Percentiles rank a stretch among this genome's conserved stretches.
These are phyloP conservation scores for Postia placenta DNA, from an alignment of 768 basidiomycete species.

Conservation along the genomic window DNA sequence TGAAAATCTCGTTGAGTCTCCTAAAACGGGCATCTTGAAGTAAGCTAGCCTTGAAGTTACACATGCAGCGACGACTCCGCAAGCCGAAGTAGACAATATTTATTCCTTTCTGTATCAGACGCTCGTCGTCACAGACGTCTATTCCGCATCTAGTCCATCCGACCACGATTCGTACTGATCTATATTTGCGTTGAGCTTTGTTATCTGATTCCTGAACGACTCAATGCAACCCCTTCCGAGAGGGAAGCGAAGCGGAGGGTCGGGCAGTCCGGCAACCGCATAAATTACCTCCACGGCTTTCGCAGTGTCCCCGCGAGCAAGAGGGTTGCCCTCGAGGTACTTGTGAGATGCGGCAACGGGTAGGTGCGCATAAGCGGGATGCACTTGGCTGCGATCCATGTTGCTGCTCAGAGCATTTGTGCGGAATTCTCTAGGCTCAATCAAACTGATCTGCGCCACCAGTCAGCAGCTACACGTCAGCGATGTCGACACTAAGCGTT, in stretches of 20 bases:
- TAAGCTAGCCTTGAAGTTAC: too few relatives aligned
- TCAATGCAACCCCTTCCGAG: slow-evolving; percentile 10
- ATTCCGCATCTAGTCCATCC: neutral
- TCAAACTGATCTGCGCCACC: slow-evolving; percentile 8
- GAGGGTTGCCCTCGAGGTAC: neutral
- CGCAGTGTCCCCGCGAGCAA: slow-evolving; percentile 8
- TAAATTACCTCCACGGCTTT: slow-evolving; percentile 3
- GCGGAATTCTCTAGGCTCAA: slow-evolving; percentile 17
- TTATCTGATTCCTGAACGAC: neutral
- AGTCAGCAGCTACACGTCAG: neutral
- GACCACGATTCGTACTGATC: slow-evolving; percentile 17
- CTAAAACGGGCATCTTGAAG: too few relatives aligned
- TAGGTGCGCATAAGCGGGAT: slow-evolving; percentile 1
- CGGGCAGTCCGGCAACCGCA: slow-evolving; percentile 7
- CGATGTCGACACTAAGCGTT: neutral
- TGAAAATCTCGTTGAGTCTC: too few relatives aligned
- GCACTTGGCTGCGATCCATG: slow-evolving; percentile 2
- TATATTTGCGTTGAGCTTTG: slow-evolving; percentile 2
- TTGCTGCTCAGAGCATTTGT: slow-evolving; percentile 11
- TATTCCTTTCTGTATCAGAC: too few relatives aligned
- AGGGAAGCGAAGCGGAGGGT: slow-evolving; percentile 13
- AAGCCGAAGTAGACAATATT: too few relatives aligned
- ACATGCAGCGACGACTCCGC: too few relatives aligned
- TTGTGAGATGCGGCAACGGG: neutral
- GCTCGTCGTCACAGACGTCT: too few relatives aligned